Base-by-base conservation (phyloP, 495 filamentous ascomycete genomes). In the Tuber melanosporum region DNA sequence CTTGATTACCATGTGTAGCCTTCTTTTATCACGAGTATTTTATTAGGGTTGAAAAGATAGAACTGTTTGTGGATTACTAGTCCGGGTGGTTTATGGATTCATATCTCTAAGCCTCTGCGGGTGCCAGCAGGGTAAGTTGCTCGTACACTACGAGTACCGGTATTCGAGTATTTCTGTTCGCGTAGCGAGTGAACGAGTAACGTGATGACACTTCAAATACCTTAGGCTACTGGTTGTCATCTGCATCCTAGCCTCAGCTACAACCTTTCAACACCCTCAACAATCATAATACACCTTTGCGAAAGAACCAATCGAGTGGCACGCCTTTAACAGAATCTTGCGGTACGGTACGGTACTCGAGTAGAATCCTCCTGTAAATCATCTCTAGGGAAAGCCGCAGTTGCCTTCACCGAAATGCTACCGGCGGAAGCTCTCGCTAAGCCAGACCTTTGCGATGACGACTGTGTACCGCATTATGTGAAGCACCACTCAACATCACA, bases 401-500 rank as follows among this genome's bases (percentile, higher is more conserved):
- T 15, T 36, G 57, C 57, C 57, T 66, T 36, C 57, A 36, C 26
- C 26, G 52, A 32, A 32, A 66, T 66, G 57, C 57, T 32, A 8
- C 26, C 57, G 14, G 57, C 57, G 26, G 57, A 66, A 36, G 17
- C 26, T 14, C 57, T 36, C 14, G 57, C 57, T 66, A 32, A 32
- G 70, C 19, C 43, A 71, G 76, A 76, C 49, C 75, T 80, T 75
- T 82, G 80, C 76, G 78, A 81, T 42, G 80, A 82, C 66, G 77
- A 82, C 70, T 82, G 80, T 73, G 36, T 73, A 43, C 80, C 80
- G 42, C 47, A 77, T 74, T 81, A 75, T 74, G 72, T 15, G 43
- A 72, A 43, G 52, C 71, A 81, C 46, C 75, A 43, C 45, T 82
- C 80, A n/a, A 70, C 71, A 32, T 57, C 73, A 62, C 80, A 79